Evolutionary conservation across 441 rosid species (phyloP).

Genomic region (Geranium incanum): DNA sequence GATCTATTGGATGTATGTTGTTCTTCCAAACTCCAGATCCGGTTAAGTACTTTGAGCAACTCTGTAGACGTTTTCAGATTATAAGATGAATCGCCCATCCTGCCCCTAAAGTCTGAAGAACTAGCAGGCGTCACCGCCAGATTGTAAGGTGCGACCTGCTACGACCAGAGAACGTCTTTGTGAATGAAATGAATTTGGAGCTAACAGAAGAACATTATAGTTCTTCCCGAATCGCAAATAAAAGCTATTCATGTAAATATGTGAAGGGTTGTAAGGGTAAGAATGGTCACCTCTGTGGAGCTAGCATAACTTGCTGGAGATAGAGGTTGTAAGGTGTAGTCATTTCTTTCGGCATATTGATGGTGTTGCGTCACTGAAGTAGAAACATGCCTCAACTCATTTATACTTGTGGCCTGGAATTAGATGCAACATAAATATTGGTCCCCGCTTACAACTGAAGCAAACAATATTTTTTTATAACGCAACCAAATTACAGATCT

Average conservation of each 20-base stretch:
- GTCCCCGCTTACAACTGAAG: not conserved
- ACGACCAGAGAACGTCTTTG: not conserved
- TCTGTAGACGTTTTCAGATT: slow-evolving; percentile 88
- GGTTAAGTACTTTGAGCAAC: slow-evolving; percentile 78
- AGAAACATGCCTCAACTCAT: slow-evolving; percentile 67
- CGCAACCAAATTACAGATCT: not conserved
- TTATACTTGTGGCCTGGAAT: slow-evolving; percentile 79
- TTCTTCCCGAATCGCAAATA: not conserved
- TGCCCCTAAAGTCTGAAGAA: slow-evolving; percentile 59
- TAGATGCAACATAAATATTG: slow-evolving; percentile 27
- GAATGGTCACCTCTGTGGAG: slow-evolving; percentile 60
- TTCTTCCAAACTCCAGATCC: slow-evolving; percentile 88
- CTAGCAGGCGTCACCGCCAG: slow-evolving; percentile 65
- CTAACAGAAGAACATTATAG: no score
- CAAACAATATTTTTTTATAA: no score
- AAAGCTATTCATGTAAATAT: not conserved
- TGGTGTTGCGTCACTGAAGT: slow-evolving; percentile 76
- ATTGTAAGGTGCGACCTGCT: slow-evolving; percentile 71
- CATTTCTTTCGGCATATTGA: slow-evolving; percentile 46
- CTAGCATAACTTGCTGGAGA: slow-evolving; percentile 83
- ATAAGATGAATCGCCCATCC: slow-evolving; percentile 56
- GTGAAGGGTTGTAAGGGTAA: not conserved
- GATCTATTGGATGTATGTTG: slow-evolving; percentile 69
- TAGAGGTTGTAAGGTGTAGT: slow-evolving; percentile 55
- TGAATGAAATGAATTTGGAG: not conserved